phyloP scores from a whole-genome alignment of 768 basidiomycete genomes.

The Mycena venus region DNA sequence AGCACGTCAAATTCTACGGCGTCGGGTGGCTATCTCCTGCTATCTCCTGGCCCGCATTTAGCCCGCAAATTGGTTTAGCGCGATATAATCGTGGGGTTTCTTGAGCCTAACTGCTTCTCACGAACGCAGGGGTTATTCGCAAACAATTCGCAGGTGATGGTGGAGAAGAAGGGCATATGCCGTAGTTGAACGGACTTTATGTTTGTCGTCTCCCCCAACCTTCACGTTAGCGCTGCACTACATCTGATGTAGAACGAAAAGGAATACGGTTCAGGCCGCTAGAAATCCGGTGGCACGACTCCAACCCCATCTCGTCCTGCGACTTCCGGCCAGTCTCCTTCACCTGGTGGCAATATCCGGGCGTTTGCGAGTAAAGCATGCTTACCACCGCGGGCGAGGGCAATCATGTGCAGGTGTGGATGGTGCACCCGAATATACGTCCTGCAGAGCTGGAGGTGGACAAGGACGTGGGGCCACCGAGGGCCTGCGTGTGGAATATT shows the following conservation, averaged over 20 bases:
- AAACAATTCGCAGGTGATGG: too few species aligned
- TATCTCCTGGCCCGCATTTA: too few species aligned
- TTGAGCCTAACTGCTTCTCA: too few species aligned
- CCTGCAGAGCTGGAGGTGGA: slow-evolving; percentile 69
- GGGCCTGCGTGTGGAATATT: slow-evolving; percentile 93
- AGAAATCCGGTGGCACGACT: slow-evolving; percentile 97
- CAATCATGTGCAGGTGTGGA: slow-evolving; percentile 96
- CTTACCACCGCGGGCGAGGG: slow-evolving; percentile 97
- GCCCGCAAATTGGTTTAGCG: too few species aligned
- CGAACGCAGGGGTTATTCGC: too few species aligned
- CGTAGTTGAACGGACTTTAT: not conserved
- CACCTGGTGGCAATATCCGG: slow-evolving; percentile 60
- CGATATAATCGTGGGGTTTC: too few species aligned
- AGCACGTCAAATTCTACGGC: too few species aligned
- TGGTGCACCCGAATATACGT: slow-evolving; percentile 92
- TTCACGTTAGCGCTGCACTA: not conserved
- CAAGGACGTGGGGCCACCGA: slow-evolving; percentile 47
- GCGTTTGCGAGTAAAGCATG: slow-evolving; percentile 76
- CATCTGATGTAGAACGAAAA: not conserved
- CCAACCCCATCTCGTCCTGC: slow-evolving; percentile 94
- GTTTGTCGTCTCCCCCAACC: not conserved
- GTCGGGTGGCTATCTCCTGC: too few species aligned
- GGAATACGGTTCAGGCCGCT: slow-evolving; percentile 92
- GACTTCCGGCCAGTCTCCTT: slow-evolving; percentile 94
- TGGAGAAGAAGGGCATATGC: not conserved